Percentiles rank a stretch among this genome's conserved stretches.
phyloP scores from a whole-genome alignment of 1,284 basidiomycete genomes.

The Rhizoctonia solani region DNA sequence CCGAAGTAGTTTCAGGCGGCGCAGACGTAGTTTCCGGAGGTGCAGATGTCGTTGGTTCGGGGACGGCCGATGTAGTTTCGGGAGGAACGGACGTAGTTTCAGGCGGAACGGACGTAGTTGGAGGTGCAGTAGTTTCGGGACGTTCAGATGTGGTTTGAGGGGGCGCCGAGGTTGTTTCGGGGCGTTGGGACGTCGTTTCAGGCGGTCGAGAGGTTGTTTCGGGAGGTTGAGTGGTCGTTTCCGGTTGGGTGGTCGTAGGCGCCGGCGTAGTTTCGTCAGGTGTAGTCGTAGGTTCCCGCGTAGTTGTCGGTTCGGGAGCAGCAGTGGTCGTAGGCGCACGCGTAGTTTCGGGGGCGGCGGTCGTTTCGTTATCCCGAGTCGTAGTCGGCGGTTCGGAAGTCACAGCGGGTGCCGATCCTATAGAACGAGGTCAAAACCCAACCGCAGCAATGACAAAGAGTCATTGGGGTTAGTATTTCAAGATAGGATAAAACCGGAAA shows the following conservation, averaged over 20 bases:
- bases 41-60: background rate
- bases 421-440: conserved; percentile 13
- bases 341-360: background rate
- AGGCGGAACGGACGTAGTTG: background rate
- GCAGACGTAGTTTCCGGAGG: background rate
- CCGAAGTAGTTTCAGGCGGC: conserved; percentile 24
- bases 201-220: conserved; percentile 22
- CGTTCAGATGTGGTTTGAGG: conserved; percentile 21
- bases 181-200: conserved; percentile 30
- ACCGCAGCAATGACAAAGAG: background rate
- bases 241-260: background rate
- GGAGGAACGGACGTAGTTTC: background rate
- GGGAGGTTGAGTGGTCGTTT: conserved; percentile 22
- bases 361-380: conserved; percentile 19
- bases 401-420: conserved; percentile 21
- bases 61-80: background rate
- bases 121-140: background rate
- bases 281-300: background rate
- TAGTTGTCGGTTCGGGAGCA: background rate
- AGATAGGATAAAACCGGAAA: background rate
- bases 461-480: background rate
- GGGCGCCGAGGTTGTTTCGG: conserved; percentile 32
- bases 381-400: conserved; percentile 15
- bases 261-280: conserved; percentile 5
- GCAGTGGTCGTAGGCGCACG: conserved; percentile 7